Evolutionary conservation across 371 early-diverging fungal genomes (phyloP).

Genomic region (Mucor circinelloides): DNA sequence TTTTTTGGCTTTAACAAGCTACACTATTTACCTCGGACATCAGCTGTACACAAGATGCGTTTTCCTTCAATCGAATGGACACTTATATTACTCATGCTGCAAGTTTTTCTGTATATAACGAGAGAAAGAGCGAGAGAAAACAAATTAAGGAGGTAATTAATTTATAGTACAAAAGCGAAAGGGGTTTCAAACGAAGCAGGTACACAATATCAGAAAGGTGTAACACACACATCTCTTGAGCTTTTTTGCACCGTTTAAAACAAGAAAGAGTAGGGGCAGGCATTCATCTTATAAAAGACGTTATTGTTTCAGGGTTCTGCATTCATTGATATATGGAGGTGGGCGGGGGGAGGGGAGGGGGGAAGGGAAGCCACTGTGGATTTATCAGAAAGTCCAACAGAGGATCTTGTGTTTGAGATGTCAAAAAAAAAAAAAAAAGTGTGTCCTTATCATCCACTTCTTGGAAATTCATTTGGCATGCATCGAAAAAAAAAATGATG

Average conservation of each 20-base stretch:
- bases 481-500: no score
- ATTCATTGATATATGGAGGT: no score
- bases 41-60: constrained; percentile 40
- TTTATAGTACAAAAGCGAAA: neutral
- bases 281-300: no score
- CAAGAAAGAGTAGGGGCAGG: no score
- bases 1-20: neutral
- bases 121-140: constrained; percentile 5
- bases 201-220: neutral
- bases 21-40: constrained; percentile 28
- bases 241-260: neutral
- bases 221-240: neutral
- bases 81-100: constrained; percentile 14
- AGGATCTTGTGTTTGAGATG: no score
- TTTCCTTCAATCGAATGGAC: constrained; percentile 27
- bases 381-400: no score
- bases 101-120: neutral
- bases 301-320: no score
- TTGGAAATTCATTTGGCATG: no score
- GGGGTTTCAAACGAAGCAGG: constrained; percentile 4
- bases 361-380: no score
- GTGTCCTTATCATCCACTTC: no score
- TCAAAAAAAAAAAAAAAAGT: no score
- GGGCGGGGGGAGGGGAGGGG: no score
- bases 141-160: neutral